These are phyloP conservation scores for Lodderomyces elongisporus DNA, from an alignment of 1,139 yeast genomes.

Conservation along the genomic window DNA sequence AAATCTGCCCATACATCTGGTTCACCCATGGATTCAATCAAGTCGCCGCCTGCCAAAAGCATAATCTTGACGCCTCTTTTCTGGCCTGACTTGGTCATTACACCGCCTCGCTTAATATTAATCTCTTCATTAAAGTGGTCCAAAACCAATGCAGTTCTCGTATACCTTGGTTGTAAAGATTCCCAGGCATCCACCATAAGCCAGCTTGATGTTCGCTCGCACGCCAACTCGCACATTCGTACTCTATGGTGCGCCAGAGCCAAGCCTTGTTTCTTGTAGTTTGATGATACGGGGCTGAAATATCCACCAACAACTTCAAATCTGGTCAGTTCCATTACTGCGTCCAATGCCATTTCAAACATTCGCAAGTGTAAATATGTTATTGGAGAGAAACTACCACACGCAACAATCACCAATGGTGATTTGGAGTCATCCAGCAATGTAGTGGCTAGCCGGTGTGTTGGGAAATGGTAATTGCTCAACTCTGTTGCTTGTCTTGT, in stretches of 20 bases:
- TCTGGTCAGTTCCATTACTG: conserved; percentile 86
- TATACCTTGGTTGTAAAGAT: conserved; percentile 82
- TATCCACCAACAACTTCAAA: conserved; percentile 96
- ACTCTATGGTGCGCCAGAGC: conserved; percentile 89
- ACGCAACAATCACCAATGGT: conserved; percentile 92
- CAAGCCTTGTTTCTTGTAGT: conserved; percentile 87
- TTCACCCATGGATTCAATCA: conserved; percentile 98
- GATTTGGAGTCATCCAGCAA: conserved; percentile 72
- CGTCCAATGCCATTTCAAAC: conserved; percentile 98
- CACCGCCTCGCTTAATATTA: conserved; percentile 84
- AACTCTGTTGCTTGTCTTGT: conserved; percentile 75
- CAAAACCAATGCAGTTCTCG: conserved; percentile 90
- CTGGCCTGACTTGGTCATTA: conserved; percentile 66
- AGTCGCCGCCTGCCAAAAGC: conserved; percentile 96
- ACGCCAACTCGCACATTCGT: conserved; percentile 96
- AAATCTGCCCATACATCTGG: conserved; percentile 98
- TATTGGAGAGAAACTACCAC: conserved; percentile 95
- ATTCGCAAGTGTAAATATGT: conserved; percentile 90
- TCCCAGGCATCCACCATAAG: conserved; percentile 99
- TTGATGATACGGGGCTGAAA: conserved; percentile 95
- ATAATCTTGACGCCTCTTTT: conserved; percentile 87
- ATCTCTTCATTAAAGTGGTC: conserved; percentile 97
- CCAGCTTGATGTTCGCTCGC: conserved; percentile 96
- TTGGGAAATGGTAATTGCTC: conserved; percentile 71
- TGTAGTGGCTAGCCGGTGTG: conserved; percentile 72